A percentile compares a stretch with the other conserved stretches of the same genome.
These are phyloP conservation scores for Hsuehochloa calcarea DNA, from an alignment of 176 grass and related monocot genomes.

Conservation along the genomic window DNA sequence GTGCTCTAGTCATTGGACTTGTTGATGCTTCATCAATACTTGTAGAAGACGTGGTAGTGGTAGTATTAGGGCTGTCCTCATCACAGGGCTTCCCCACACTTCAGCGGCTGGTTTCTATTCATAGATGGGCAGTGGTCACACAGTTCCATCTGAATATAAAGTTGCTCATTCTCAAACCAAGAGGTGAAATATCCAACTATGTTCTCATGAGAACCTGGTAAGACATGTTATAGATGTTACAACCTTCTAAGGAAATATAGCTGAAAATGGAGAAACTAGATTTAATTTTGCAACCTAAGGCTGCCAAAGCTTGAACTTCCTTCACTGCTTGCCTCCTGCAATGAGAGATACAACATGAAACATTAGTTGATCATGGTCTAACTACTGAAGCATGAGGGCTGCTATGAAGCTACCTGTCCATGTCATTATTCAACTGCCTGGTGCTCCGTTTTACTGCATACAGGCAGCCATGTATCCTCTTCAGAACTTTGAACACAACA, in stretches of 20 bases:
- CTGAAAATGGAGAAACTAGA: slow-evolving; percentile 26
- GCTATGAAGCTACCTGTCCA: slow-evolving; percentile 64
- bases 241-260: not conserved
- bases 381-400: not conserved
- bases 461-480: slow-evolving; percentile 93
- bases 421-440: slow-evolving; percentile 71
- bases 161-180: slow-evolving; percentile 89
- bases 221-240: slow-evolving; percentile 19
- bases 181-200: slow-evolving; percentile 92
- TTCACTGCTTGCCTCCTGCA: slow-evolving; percentile 78
- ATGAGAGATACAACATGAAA: slow-evolving; percentile 36
- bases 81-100: slow-evolving; percentile 62
- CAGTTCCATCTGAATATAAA: slow-evolving; percentile 97
- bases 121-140: slow-evolving; percentile 63
- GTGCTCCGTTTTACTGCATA: slow-evolving; percentile 94
- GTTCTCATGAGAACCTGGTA: slow-evolving; percentile 82
- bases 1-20: no score
- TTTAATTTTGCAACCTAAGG: slow-evolving; percentile 52
- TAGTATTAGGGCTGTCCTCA: no score
- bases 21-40: no score
- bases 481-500: slow-evolving; percentile 88
- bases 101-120: slow-evolving; percentile 37
- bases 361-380: slow-evolving; percentile 23
- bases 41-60: no score
- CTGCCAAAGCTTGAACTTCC: slow-evolving; percentile 97